Percentiles rank a stretch among this genome's conserved stretches.
These are phyloP conservation scores for Penicillium taxi DNA, from an alignment of 495 filamentous ascomycete genomes.

Conservation along the genomic window DNA sequence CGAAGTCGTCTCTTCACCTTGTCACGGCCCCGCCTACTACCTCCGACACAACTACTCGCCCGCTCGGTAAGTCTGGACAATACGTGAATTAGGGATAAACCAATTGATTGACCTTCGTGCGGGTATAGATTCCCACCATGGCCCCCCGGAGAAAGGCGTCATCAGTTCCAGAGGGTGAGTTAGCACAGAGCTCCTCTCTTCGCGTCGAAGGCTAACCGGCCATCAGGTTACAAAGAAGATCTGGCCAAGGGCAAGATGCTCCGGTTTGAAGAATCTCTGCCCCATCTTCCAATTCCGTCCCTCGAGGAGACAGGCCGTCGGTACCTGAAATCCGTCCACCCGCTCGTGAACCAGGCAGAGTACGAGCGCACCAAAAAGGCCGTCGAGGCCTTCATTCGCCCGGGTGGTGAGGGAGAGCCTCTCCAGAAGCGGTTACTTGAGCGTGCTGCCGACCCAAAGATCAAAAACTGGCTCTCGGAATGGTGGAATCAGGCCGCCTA, in stretches of 20 bases:
- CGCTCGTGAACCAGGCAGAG: constrained; percentile 65
- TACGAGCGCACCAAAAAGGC: constrained; percentile 70
- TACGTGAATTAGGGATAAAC: background rate
- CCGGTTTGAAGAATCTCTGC: constrained; percentile 92
- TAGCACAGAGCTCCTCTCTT: constrained; percentile 24
- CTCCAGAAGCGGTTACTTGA: constrained; percentile 84
- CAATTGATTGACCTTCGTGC: constrained; percentile 6
- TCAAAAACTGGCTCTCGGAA: constrained; percentile 90
- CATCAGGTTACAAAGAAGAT: constrained; percentile 92
- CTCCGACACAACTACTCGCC: constrained; percentile 33
- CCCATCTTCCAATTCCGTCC: constrained; percentile 80
- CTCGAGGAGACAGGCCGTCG: constrained; percentile 87
- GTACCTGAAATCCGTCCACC: constrained; percentile 88
- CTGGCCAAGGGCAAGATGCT: constrained; percentile 86
- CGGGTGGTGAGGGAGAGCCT: constrained; percentile 71
- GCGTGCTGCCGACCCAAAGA: constrained; percentile 70
- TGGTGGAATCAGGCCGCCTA: constrained; percentile 98
- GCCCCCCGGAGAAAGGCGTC: constrained; percentile 38
- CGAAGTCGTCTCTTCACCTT: constrained; percentile 41
- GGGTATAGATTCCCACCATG: constrained; percentile 38
- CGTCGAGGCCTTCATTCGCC: constrained; percentile 73
- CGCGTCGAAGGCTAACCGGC: constrained; percentile 1
- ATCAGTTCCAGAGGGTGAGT: constrained; percentile 43
- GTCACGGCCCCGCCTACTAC: constrained; percentile 34
- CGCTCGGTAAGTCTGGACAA: constrained; percentile 28